Percentiles rank a stretch among this genome's conserved stretches.
These are phyloP conservation scores for Bruguiera sexangula DNA, from an alignment of 345 rosid genomes.

Conservation along the genomic window DNA sequence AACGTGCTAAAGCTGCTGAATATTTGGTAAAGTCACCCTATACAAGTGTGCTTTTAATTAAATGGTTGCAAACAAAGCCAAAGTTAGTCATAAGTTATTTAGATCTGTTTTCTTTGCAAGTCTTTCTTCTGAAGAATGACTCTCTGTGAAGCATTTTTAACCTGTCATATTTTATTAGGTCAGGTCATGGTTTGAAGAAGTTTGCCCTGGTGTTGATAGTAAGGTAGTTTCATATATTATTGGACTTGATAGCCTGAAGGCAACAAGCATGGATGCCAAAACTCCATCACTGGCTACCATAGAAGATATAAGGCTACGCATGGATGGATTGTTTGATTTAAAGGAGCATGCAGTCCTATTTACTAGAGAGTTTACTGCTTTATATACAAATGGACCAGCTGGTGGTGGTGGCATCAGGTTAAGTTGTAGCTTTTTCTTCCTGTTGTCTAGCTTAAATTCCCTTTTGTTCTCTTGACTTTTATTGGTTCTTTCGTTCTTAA, in stretches of 20 bases:
- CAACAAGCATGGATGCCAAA: conserved; percentile 28
- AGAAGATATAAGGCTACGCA: conserved; percentile 67
- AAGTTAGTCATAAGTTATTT: background rate
- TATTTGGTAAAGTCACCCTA: conserved; percentile 50
- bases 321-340: conserved; percentile 75
- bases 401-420: conserved; percentile 96
- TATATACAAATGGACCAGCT: conserved; percentile 95
- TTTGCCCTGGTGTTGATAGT: conserved; percentile 47
- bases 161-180: conserved; percentile 44
- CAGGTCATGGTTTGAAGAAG: conserved; percentile 88
- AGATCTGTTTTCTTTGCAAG: background rate
- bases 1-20: conserved; percentile 85
- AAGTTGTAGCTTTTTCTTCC: conserved; percentile 1
- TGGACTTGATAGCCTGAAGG: conserved; percentile 87
- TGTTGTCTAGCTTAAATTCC: background rate
- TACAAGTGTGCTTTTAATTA: conserved; percentile 5
- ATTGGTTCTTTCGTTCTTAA: background rate
- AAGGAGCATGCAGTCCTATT: conserved; percentile 71
- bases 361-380: conserved; percentile 62
- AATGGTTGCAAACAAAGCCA: conserved; percentile 6
- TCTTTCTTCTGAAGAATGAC: background rate
- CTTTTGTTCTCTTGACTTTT: background rate
- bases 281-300: conserved; percentile 23
- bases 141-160: conserved; percentile 1
- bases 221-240: conserved; percentile 61